A percentile compares a stretch with the other conserved stretches of the same genome.
Conservation (phyloP, 1,284 basidiomycete genomes). For the Fomes fomentarius region DNA sequence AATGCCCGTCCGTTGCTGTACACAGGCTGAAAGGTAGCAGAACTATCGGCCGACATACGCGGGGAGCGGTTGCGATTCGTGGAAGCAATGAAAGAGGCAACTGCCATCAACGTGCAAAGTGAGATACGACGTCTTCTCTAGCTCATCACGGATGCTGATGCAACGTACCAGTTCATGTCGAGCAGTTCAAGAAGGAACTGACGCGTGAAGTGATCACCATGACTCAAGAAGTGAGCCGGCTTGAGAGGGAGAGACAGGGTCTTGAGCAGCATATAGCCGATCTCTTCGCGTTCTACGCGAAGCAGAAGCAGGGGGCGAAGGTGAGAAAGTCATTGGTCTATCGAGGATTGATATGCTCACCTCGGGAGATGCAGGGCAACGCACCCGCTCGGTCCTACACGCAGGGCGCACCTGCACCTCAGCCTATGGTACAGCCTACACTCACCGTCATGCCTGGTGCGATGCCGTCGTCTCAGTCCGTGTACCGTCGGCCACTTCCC, state of each 20-base stretch:
- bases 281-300: conserved; percentile 73
- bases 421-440: background rate
- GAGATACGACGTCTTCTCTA: conserved; percentile 28
- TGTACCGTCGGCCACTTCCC: conserved; percentile 19
- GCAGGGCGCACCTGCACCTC: background rate
- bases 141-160: background rate
- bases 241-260: conserved; percentile 73
- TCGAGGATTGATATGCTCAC: too few species aligned
- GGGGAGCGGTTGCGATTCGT: conserved; percentile 85
- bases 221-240: conserved; percentile 72
- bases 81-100: conserved; percentile 90
- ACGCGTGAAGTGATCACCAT: conserved; percentile 74
- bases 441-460: conserved; percentile 9
- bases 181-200: conserved; percentile 82
- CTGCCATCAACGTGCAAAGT: conserved; percentile 83
- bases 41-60: conserved; percentile 79
- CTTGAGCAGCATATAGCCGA: conserved; percentile 78
- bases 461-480: background rate
- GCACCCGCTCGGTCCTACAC: too few species aligned
- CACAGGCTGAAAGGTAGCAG: conserved; percentile 40
- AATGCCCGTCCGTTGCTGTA: background rate
- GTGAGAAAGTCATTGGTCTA: conserved; percentile 29
- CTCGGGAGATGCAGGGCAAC: too few species aligned
- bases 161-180: conserved; percentile 66
- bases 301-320: conserved; percentile 55